These are phyloP conservation scores for Carex parvula DNA, from an alignment of 176 grass and related monocot genomes.

Conservation along the genomic window DNA sequence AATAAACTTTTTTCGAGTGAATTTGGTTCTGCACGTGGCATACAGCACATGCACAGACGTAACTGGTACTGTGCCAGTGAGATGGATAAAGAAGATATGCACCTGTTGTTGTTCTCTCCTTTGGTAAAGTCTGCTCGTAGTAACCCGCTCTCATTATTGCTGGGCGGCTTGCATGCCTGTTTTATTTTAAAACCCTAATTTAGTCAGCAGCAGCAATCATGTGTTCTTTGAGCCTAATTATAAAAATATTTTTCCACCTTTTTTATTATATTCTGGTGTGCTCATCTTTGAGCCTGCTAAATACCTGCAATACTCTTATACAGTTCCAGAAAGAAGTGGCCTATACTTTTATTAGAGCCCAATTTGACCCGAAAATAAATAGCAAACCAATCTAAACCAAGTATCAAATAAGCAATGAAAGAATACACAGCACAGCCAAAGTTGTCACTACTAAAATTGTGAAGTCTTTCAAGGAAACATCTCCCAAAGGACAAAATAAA, in stretches of 20 bases:
- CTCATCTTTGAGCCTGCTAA: neutral
- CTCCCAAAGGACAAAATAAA: neutral
- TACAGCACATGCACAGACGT: neutral
- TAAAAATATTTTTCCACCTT: neutral
- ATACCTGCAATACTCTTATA: neutral
- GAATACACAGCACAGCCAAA: neutral
- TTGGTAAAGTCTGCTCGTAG: constrained; percentile 67
- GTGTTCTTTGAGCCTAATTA: neutral
- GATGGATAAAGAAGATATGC: constrained; percentile 8
- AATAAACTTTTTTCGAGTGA: neutral
- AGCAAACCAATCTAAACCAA: neutral
- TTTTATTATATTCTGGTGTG: neutral
- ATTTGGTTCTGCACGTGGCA: neutral
- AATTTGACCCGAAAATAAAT: neutral
- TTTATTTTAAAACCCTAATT: constrained; percentile 24
- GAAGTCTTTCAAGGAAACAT: neutral
- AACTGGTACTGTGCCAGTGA: neutral
- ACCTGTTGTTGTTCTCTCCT: constrained; percentile 41
- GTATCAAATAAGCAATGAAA: neutral
- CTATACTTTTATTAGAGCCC: neutral
- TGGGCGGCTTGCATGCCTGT: constrained; percentile 60
- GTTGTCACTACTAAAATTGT: neutral
- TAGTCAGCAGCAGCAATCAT: neutral
- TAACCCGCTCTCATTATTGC: constrained; percentile 67
- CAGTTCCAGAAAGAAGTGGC: neutral